These are phyloP conservation scores for Spatholobus suberectus DNA, from an alignment of 306 rosid species.

Conservation along the genomic window DNA sequence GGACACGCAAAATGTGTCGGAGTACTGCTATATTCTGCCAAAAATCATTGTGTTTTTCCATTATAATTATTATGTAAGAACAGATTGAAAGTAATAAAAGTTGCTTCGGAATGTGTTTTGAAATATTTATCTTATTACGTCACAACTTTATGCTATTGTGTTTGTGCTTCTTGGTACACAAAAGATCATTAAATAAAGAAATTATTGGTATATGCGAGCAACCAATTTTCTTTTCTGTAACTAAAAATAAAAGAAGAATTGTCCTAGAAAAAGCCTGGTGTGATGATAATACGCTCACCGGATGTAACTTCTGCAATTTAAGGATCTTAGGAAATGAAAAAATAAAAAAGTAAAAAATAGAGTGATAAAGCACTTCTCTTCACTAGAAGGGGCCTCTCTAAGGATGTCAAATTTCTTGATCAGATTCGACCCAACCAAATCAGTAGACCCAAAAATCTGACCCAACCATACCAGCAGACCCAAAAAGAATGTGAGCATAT, in stretches of 20 bases:
- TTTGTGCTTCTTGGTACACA: background rate
- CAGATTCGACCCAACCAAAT: no score
- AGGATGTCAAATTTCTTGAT: no score
- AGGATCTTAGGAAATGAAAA: background rate
- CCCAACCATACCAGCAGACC: no score
- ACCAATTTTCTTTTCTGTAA: background rate
- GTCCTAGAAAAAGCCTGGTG: background rate
- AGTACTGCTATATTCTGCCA: conserved; percentile 19
- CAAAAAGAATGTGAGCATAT: no score
- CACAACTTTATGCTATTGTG: background rate
- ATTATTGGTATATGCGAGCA: background rate
- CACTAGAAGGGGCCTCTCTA: background rate
- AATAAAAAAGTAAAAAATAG: no score
- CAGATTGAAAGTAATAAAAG: conserved; percentile 42
- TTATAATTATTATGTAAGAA: conserved; percentile 36
- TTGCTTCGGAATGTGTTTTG: background rate
- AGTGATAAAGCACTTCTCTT: no score
- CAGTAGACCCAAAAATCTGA: no score
- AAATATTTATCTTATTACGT: background rate
- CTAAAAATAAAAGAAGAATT: no score
- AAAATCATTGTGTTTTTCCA: conserved; percentile 29
- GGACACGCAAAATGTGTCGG: conserved; percentile 33
- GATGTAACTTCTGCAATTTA: background rate
- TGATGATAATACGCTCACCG: background rate
- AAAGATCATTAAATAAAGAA: background rate